Conservation (phyloP, 441 rosid genomes). For the Erodium texanum region DNA sequence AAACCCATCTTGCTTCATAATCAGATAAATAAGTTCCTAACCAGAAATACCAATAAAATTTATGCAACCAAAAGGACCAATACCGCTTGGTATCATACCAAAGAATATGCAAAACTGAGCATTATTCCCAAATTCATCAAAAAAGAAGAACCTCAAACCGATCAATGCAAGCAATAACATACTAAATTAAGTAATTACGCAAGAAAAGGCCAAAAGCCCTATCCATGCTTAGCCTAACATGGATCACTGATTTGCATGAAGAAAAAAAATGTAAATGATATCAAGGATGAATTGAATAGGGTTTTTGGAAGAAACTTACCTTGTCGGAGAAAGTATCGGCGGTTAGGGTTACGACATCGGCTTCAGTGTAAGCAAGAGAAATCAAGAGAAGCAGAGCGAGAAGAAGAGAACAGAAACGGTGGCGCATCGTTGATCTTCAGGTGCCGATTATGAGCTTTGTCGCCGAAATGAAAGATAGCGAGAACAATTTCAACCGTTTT, state of each 20-base stretch:
- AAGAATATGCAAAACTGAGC: not conserved
- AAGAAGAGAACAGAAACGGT: conserved; percentile 12
- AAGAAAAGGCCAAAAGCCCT: not conserved
- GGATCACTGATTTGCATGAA: no score
- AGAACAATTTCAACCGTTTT: not conserved
- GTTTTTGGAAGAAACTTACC: conserved; percentile 29
- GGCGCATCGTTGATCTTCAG: not conserved
- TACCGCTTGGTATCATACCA: no score
- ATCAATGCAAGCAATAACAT: not conserved
- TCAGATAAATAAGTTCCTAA: not conserved
- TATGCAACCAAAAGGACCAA: not conserved
- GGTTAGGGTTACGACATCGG: conserved; percentile 80
- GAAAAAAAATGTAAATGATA: no score
- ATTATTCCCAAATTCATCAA: not conserved
- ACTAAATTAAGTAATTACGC: not conserved
- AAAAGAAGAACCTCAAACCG: not conserved
- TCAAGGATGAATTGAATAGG: not conserved
- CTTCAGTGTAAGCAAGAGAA: conserved; percentile 18
- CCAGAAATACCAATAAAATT: no score
- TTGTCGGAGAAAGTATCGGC: conserved; percentile 87
- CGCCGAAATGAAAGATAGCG: not conserved
- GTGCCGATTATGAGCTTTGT: not conserved
- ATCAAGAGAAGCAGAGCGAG: conserved; percentile 19
- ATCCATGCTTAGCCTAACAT: no score
- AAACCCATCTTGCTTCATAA: not conserved